Conservation (phyloP, 257 asterid genomes). For the Jacaranda copaia region DNA sequence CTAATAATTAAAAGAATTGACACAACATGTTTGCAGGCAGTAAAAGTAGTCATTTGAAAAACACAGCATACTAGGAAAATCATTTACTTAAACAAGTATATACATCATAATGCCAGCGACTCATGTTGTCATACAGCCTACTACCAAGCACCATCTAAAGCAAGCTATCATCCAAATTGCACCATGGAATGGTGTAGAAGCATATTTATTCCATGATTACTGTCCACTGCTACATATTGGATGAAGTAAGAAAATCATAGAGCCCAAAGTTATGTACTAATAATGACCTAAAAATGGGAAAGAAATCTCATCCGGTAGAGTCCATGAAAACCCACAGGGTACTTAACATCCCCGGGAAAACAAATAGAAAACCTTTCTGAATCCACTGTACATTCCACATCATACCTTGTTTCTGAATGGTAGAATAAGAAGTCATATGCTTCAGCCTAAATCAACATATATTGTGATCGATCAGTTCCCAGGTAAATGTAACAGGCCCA, state of each 20-base stretch:
- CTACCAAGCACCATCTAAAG: too few species aligned
- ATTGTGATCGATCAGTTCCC: not conserved
- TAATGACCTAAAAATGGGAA: not conserved
- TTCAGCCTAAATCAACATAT: not conserved
- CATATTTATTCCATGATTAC: too few species aligned
- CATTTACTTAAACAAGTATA: not conserved
- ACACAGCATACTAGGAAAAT: not conserved
- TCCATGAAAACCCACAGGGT: not conserved
- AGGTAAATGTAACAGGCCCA: not conserved
- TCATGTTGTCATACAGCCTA: too few species aligned
- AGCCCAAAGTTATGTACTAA: not conserved
- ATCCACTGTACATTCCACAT: not conserved
- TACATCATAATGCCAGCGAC: not conserved
- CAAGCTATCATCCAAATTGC: too few species aligned
- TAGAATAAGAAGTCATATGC: not conserved
- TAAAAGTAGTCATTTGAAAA: not conserved
- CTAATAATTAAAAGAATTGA: not conserved
- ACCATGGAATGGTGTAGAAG: too few species aligned
- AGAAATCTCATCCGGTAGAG: not conserved
- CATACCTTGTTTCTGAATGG: not conserved
- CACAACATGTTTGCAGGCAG: not conserved
- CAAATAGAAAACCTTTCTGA: not conserved
- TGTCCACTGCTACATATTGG: not conserved
- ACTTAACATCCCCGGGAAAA: constrained; percentile 3
- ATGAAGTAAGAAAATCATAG: not conserved